Evolutionary conservation across 306 rosid genomes (phyloP), one percentile per base, ranked within the genome.

Genomic region (Dalbergia oliveri): DNA sequence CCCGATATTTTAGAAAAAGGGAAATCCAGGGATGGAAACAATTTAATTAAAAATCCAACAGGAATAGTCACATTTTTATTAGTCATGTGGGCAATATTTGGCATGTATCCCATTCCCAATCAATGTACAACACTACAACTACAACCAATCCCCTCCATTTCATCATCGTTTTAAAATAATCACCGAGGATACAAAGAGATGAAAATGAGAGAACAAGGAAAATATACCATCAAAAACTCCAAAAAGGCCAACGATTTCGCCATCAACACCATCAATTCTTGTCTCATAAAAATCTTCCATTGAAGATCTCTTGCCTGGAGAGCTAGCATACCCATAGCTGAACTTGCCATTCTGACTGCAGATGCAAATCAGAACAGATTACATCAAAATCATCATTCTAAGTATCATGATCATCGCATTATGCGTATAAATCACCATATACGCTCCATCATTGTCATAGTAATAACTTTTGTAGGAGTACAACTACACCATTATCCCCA

Each of bases 211-310:
- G 63, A 66, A 14, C 54, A 7, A 49, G 60, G 77, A n/a, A 75
- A 37, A 76, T 1, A 66, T 88, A 95, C 99, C 99, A 73, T 95
- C 99, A 43, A 95, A 95, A 79, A 95, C 99, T 68, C 98, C 99
- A 60, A 95, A 95, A 66, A 95, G 98, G 82, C 99, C 99, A 81
- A 95, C 98, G 51, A 95, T 81, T 83, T 95, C 98, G 23, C 98
- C 98, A 26, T 90, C 90, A 54, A 95, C 96, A 11, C 99, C 98
- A 79, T 95, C 99, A 75, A 95, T 91, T 86, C 97, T 88, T 15
- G 99, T 95, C 86, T 95, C 99, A 70, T 90, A 95, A 82, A 93
- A 95, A 82, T 95, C 99, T 84, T 93, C 99, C 99, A 95, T 95
- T 5, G 99, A 91, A 69, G 99, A 88, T 84, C 99, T 88, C 86